phyloP scores from a whole-genome alignment of 2,329 filamentous ascomycete genomes.

The Diatrype stigma region DNA sequence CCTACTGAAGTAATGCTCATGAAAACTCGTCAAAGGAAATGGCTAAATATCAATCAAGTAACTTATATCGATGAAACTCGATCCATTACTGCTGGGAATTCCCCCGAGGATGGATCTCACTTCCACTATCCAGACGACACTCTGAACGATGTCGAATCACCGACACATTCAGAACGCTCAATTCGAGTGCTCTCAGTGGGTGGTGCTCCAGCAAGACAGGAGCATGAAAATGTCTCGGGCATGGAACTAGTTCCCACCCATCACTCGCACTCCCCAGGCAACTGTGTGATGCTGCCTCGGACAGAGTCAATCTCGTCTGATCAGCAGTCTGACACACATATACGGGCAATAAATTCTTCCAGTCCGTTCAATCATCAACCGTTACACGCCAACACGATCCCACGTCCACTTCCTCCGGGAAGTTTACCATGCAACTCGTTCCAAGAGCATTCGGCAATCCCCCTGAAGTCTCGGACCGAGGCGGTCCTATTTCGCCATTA shows the following conservation, averaged over 20 bases:
- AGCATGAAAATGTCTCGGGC: not conserved
- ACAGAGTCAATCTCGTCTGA: not conserved
- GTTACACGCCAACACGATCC: conserved; percentile 1
- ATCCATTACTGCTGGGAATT: conserved; percentile 17
- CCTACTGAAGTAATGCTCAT: not conserved
- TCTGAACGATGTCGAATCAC: conserved; percentile 8
- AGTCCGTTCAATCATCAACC: conserved; percentile 8
- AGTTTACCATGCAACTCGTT: conserved; percentile 12
- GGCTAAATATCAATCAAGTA: conserved; percentile 17
- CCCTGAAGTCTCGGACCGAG: conserved; percentile 27
- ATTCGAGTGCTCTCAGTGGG: not conserved
- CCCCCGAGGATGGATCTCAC: conserved; percentile 14
- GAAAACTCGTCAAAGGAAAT: not conserved
- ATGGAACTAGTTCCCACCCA: not conserved
- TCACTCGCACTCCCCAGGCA: conserved; percentile 3
- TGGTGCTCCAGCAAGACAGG: not conserved
- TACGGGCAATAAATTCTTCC: conserved; percentile 4
- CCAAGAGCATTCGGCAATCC: conserved; percentile 19
- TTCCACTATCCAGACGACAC: conserved; percentile 17
- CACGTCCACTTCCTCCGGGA: conserved; percentile 7
- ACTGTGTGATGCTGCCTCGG: conserved; percentile 2
- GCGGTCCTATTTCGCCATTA: conserved; percentile 32
- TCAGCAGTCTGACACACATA: conserved; percentile 3
- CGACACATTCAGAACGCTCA: conserved; percentile 7
- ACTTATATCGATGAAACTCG: conserved; percentile 28